Evolutionary conservation across 768 basidiomycete species (phyloP).

Genomic region (Russula foetens): DNA sequence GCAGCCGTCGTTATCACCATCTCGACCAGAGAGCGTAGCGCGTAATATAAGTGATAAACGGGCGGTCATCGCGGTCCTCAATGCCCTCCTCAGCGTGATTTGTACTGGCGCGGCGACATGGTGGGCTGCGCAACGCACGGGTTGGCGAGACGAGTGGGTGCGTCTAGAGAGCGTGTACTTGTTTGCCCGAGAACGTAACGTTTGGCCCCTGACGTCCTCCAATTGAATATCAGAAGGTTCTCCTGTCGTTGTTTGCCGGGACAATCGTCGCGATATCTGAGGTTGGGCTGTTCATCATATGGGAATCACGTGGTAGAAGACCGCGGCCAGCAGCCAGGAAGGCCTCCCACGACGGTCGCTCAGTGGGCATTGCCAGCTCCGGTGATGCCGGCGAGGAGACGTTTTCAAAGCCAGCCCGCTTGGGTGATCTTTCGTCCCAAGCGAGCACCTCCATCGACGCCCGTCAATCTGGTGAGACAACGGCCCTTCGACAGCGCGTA

Average conservation of each 20-base stretch:
- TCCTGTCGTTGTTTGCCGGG: conserved; percentile 53
- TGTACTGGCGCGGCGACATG: conserved; percentile 62
- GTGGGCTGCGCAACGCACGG: conserved; percentile 59
- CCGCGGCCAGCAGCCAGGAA: not conserved
- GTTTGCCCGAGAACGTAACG: not conserved
- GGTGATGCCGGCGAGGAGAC: not conserved
- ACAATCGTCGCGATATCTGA: conserved; percentile 66
- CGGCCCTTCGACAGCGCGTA: conserved; percentile 4
- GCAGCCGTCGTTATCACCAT: conserved; percentile 32
- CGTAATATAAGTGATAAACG: conserved; percentile 47
- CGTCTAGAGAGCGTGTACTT: conserved; percentile 22
- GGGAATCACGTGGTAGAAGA: conserved; percentile 40
- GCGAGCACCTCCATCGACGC: conserved; percentile 5
- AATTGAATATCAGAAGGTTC: conserved; percentile 33
- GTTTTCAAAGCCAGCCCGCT: not conserved
- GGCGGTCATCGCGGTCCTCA: conserved; percentile 60
- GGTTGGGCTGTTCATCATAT: conserved; percentile 61
- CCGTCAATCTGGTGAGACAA: not conserved
- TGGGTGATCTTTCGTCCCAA: not conserved
- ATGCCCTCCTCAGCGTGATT: conserved; percentile 60
- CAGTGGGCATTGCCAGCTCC: not conserved
- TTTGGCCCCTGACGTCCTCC: conserved; percentile 3
- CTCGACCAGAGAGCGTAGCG: conserved; percentile 40
- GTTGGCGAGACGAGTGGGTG: conserved; percentile 73
- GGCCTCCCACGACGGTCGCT: not conserved